phyloP scores from a whole-genome alignment of 129 eudicot genomes.

The Flaveria brownii region DNA sequence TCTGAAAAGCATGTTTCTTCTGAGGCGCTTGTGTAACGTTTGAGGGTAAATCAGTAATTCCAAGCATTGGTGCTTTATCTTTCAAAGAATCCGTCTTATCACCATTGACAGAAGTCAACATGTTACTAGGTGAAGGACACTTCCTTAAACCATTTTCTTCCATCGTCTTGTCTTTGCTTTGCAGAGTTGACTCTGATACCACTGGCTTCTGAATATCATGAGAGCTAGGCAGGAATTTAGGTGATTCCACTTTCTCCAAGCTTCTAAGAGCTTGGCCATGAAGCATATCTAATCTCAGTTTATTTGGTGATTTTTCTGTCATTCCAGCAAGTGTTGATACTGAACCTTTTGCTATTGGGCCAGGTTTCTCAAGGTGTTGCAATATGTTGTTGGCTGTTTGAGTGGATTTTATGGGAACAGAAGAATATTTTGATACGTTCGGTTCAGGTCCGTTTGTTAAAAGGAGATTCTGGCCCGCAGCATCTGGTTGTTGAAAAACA shows the following conservation, averaged over 20 bases:
- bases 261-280: conserved; percentile 81
- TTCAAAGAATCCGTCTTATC: conserved; percentile 32
- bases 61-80: conserved; percentile 20
- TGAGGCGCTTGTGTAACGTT: conserved; percentile 37
- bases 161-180: conserved; percentile 24
- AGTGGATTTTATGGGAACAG: conserved; percentile 68
- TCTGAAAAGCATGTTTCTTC: conserved; percentile 60
- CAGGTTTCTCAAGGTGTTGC: conserved; percentile 72
- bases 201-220: conserved; percentile 38
- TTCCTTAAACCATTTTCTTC: conserved; percentile 22
- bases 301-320: conserved; percentile 43
- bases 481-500: conserved; percentile 24
- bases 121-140: conserved; percentile 25
- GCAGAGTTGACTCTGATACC: conserved; percentile 34
- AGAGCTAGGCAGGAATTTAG: conserved; percentile 40
- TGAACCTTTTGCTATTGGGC: conserved; percentile 54
- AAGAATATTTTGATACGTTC: conserved; percentile 33
- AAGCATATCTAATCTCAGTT: conserved; percentile 61
- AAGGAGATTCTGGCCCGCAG: conserved; percentile 36
- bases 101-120: conserved; percentile 27
- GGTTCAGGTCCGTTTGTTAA: conserved; percentile 32
- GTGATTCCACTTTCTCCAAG: conserved; percentile 52
- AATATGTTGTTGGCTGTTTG: conserved; percentile 72
- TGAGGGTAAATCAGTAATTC: conserved; percentile 23
- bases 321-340: conserved; percentile 35